Conservation (phyloP, 768 basidiomycete genomes). For the Psilocybe subaeruginosa region DNA sequence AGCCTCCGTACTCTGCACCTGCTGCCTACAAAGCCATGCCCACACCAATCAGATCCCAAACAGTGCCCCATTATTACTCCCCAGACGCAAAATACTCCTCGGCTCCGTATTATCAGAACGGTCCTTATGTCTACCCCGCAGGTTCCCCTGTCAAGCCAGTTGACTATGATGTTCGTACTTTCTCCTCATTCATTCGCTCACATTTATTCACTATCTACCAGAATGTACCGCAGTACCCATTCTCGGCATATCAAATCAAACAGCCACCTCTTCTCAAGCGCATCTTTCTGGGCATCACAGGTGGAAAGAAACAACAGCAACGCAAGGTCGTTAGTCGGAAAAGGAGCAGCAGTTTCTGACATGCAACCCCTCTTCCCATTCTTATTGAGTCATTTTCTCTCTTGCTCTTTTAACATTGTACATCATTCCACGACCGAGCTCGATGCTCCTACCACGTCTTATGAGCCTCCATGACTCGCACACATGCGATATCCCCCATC, state of each 20-base stretch:
- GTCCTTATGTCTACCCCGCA: constrained; percentile 9
- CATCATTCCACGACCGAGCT: constrained; percentile 6
- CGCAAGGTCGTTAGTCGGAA: constrained; percentile 21
- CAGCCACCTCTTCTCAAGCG: constrained; percentile 28
- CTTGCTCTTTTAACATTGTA: not conserved
- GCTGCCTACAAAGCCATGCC: constrained; percentile 18
- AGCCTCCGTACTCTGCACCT: constrained; percentile 20
- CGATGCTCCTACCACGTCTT: constrained; percentile 4
- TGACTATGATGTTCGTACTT: constrained; percentile 23
- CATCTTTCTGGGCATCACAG: constrained; percentile 26
- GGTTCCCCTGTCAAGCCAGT: constrained; percentile 12
- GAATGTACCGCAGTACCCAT: constrained; percentile 28
- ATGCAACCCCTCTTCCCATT: not conserved
- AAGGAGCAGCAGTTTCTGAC: constrained; percentile 29
- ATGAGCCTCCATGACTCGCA: not conserved
- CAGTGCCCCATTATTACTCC: constrained; percentile 18
- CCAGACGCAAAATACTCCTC: constrained; percentile 17
- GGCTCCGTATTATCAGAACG: constrained; percentile 10
- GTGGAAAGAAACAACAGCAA: constrained; percentile 22
- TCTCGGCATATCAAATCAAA: constrained; percentile 26
- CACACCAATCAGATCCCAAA: constrained; percentile 14
- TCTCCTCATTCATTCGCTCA: constrained; percentile 4
- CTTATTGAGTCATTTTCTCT: not conserved
- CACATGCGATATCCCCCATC: constrained; percentile 3
- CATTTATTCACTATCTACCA: constrained; percentile 13